Evolutionary conservation across 148 eudicot genomes (phyloP), one percentile per base, ranked within the genome.

Genomic region (Mesembryanthemum crystallinum): DNA sequence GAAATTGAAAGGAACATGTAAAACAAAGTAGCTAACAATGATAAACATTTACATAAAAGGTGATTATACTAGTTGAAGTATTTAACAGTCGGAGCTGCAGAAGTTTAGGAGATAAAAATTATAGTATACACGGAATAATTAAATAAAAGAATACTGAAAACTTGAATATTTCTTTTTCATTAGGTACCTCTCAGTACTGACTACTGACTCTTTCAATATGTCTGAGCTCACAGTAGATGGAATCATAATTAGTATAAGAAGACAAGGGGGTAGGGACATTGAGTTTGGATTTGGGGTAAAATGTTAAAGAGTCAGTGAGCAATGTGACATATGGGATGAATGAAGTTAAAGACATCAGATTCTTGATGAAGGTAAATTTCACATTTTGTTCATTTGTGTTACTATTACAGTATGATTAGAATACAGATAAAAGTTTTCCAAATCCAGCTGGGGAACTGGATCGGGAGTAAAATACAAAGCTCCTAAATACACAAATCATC

Each of bases 351-450:
- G n/a, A 55, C 25, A 6, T 23, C 35, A 9, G 4, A 9, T 57
- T 33, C 7, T 37, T 3, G 9, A 61, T 42, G 65, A 45, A 7
- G 69, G 25, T n/a, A 8, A 66, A 66, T 39, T 42, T 42, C 29
- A 73, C 33, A 4, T 12, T 14, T 32, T 21, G 10, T 2, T n/a
- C 42, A 21, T 49, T 21, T 14, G 25, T 11, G 1, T 59, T 58
- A 17, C 47, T 14, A 7, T 76, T 76, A 69, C 73, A 69, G 60
- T 43, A 39, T 58, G 72, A 58, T 68, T 69, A 28, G 29, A 68
- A 29, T 42, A 58, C 29, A 25, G 73, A 68, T 42, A 52, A 27
- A 27, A 32, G 39, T 33, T 75, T 64, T 64, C 54, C 64, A 17
- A 55, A 51, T 8, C 51, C 73, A 69, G 29, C 27, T 20, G 12